phyloP scores from a whole-genome alignment of 495 filamentous ascomycete genomes.

The Annulohypoxylon nitens region DNA sequence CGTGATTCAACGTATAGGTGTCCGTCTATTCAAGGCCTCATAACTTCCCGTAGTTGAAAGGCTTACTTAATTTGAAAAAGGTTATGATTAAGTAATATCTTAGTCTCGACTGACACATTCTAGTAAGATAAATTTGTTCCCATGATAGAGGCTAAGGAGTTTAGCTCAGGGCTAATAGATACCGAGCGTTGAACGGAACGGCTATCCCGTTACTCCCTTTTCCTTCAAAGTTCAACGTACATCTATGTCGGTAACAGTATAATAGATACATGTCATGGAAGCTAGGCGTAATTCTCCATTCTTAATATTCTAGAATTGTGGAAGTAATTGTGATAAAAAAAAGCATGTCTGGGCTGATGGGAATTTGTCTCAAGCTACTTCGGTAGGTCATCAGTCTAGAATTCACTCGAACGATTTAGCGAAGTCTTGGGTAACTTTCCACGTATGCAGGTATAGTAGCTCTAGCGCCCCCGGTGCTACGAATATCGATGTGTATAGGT shows the following conservation, averaged over 20 bases:
- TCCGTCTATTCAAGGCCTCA: too few relatives aligned
- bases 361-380: background rate
- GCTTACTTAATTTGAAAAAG: background rate
- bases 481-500: background rate
- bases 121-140: constrained; percentile 9
- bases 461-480: background rate
- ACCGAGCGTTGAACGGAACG: constrained; percentile 22
- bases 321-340: too few relatives aligned
- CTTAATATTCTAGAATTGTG: too few relatives aligned
- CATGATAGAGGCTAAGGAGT: constrained; percentile 29
- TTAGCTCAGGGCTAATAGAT: constrained; percentile 22
- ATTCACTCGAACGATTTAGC: constrained; percentile 2
- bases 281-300: too few relatives aligned
- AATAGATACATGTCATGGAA: too few relatives aligned
- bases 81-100: constrained; percentile 8
- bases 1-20: too few relatives aligned
- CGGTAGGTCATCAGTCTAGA: constrained; percentile 1
- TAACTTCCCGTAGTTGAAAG: background rate
- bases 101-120: constrained; percentile 7
- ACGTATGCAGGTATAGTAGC: background rate
- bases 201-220: constrained; percentile 20
- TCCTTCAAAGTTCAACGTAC: constrained; percentile 23
- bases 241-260: background rate
- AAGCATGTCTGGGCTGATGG: background rate
- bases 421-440: background rate